Evolutionary conservation across 305 asterid species (phyloP).

Genomic region (Fraxinus platypoda): DNA sequence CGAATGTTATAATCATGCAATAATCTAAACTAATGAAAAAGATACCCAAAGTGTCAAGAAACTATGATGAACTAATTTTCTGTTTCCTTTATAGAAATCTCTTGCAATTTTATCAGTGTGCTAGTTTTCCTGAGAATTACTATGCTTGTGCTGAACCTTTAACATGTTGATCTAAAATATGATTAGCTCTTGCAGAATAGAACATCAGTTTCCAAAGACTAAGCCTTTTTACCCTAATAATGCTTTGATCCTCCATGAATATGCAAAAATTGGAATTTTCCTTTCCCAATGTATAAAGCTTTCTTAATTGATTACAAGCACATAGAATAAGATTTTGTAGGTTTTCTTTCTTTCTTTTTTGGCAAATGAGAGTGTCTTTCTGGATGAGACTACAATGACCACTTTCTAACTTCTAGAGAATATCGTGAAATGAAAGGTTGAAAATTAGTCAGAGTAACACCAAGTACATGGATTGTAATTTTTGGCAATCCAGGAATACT

Average conservation of each 20-base stretch:
- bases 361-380: background rate
- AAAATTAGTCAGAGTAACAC: background rate
- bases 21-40: background rate
- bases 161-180: background rate
- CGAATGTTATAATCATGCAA: background rate
- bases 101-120: background rate
- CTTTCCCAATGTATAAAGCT: background rate
- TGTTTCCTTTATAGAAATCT: background rate
- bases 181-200: background rate
- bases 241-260: background rate
- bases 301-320: background rate
- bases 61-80: background rate
- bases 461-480: background rate
- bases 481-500: background rate
- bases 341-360: no score
- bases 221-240: background rate
- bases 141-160: background rate
- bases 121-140: background rate
- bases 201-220: background rate
- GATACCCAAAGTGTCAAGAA: background rate
- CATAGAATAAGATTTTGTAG: background rate
- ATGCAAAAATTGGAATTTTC: background rate
- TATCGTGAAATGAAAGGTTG: background rate
- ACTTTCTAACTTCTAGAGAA: background rate
- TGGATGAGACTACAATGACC: background rate